phyloP scores from a whole-genome alignment of 163 green algal species.

The Chloromonas sp. region DNA sequence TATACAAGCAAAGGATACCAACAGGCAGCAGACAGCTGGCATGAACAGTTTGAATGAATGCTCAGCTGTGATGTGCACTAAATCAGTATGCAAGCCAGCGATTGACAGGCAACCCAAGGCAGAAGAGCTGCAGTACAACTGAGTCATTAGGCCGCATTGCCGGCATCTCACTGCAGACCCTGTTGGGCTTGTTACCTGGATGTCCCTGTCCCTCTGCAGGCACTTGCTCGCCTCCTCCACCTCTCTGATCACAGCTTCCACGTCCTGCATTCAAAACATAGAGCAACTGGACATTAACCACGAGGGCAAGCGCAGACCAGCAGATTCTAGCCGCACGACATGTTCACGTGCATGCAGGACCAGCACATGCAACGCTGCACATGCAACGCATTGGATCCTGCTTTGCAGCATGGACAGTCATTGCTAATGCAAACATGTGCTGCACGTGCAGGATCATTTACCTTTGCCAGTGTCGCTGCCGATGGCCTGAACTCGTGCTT shows the following conservation, averaged over 20 bases:
- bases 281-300: too few relatives aligned
- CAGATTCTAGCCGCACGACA: too few relatives aligned
- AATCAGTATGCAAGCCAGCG: background rate
- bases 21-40: background rate
- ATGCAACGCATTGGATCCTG: too few relatives aligned
- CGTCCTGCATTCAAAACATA: background rate
- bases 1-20: background rate
- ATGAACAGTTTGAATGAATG: background rate
- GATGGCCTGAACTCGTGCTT: background rate
- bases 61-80: background rate
- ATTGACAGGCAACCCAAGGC: background rate
- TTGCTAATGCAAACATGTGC: too few relatives aligned
- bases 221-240: conserved; percentile 9
- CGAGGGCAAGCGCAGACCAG: too few relatives aligned
- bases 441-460: background rate
- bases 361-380: too few relatives aligned
- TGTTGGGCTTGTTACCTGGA: conserved; percentile 12
- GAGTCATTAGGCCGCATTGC: background rate
- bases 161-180: background rate
- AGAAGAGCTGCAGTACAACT: background rate
- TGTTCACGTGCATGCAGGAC: too few relatives aligned
- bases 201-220: conserved; percentile 16
- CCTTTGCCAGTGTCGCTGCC: background rate
- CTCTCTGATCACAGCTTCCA: conserved; percentile 1
- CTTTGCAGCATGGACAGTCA: background rate